These are phyloP conservation scores for Zygosaccharomyces lentus DNA, from an alignment of 805 yeast species.

Conservation along the genomic window DNA sequence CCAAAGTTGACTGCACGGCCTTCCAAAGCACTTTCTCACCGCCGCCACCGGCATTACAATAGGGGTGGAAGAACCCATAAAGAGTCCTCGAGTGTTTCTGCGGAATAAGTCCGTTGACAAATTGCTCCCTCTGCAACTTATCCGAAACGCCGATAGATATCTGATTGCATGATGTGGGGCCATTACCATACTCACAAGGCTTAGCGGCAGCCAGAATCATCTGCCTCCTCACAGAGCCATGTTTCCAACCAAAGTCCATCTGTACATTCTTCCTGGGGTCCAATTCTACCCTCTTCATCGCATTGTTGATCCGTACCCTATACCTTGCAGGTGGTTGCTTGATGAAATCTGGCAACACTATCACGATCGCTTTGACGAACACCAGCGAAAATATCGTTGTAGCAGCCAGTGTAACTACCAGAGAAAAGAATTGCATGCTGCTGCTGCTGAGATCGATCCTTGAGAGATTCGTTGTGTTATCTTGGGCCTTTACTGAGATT, in stretches of 20 bases:
- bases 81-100: constrained; percentile 32
- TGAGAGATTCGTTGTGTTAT: neutral
- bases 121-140: constrained; percentile 13
- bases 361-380: neutral
- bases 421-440: neutral
- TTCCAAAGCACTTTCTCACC: constrained; percentile 98
- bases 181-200: constrained; percentile 31
- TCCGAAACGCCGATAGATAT: constrained; percentile 14
- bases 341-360: constrained; percentile 13
- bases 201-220: constrained; percentile 33
- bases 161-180: constrained; percentile 5
- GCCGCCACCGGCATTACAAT: constrained; percentile 95
- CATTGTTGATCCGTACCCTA: constrained; percentile 18
- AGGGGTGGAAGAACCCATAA: constrained; percentile 92
- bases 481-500: neutral
- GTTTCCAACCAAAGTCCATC: constrained; percentile 23
- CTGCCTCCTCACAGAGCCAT: constrained; percentile 37
- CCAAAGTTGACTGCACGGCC: constrained; percentile 70
- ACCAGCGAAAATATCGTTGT: constrained; percentile 1
- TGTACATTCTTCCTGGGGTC: constrained; percentile 16
- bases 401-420: neutral
- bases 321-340: constrained; percentile 18
- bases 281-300: constrained; percentile 14
- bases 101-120: constrained; percentile 13
- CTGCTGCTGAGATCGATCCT: neutral